phyloP scores from a whole-genome alignment of 352 stramenopile genomes.

The Peronospora destructor region DNA sequence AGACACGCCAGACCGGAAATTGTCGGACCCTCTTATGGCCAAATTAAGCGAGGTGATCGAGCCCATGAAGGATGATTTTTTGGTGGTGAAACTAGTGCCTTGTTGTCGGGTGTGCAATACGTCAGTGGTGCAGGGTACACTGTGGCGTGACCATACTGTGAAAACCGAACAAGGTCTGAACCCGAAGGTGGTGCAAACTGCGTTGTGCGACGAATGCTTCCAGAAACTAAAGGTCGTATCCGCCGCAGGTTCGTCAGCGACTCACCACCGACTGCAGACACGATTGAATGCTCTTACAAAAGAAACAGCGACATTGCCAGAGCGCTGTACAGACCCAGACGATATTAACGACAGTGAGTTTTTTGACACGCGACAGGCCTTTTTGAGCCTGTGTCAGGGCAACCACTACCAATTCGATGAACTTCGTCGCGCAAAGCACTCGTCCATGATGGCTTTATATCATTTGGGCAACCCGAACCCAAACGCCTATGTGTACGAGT shows the following conservation, averaged over 20 bases:
- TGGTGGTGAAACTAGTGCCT: slow-evolving; percentile 83
- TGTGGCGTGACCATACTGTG: slow-evolving; percentile 56
- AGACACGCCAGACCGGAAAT: slow-evolving; percentile 54
- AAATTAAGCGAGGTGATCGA: slow-evolving; percentile 85
- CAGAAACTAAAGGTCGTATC: slow-evolving; percentile 50
- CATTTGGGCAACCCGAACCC: slow-evolving; percentile 94
- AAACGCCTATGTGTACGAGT: slow-evolving; percentile 84
- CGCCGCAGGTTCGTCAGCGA: slow-evolving; percentile 19
- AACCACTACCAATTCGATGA: slow-evolving; percentile 99
- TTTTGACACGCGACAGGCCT: slow-evolving; percentile 95
- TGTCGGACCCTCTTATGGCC: slow-evolving; percentile 75
- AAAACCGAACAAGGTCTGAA: slow-evolving; percentile 62
- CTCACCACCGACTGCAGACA: slow-evolving; percentile 40
- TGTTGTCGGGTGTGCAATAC: slow-evolving; percentile 77
- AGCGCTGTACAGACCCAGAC: slow-evolving; percentile 75
- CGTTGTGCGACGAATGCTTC: slow-evolving; percentile 77
- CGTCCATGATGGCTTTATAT: slow-evolving; percentile 99
- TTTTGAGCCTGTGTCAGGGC: slow-evolving; percentile 93
- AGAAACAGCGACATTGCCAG: slow-evolving; percentile 48
- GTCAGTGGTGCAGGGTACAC: slow-evolving; percentile 54
- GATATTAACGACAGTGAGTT: slow-evolving; percentile 87
- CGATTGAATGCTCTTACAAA: slow-evolving; percentile 48
- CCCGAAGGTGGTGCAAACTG: slow-evolving; percentile 59
- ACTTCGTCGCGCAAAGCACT: slow-evolving; percentile 97
- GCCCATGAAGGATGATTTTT: slow-evolving; percentile 87